These are phyloP conservation scores for Parathielavia appendiculata DNA, from an alignment of 495 filamentous ascomycete genomes.

Conservation along the genomic window DNA sequence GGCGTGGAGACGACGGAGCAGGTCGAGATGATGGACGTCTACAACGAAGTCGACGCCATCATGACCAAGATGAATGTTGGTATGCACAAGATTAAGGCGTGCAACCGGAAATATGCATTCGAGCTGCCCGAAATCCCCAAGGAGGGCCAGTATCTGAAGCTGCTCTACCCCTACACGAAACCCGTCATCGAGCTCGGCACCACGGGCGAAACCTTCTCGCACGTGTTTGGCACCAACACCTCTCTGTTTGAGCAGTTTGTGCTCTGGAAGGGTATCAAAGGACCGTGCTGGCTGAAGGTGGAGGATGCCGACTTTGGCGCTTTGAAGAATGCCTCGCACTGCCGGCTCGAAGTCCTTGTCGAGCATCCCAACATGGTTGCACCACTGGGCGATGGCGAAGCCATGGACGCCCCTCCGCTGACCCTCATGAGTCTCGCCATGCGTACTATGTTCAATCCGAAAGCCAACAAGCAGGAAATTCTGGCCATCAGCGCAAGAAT, in stretches of 20 bases:
- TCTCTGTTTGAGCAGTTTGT: conserved; percentile 96
- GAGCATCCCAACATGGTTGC: conserved; percentile 68
- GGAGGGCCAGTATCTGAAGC: conserved; percentile 85
- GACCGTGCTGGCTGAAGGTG: conserved; percentile 93
- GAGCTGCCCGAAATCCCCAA: conserved; percentile 82
- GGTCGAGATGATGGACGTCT: conserved; percentile 84
- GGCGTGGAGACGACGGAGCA: conserved; percentile 71
- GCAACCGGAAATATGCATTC: conserved; percentile 89
- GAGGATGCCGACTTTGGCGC: conserved; percentile 74
- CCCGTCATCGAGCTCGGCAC: conserved; percentile 57
- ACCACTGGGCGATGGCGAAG: conserved; percentile 67
- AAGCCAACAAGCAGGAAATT: conserved; percentile 96
- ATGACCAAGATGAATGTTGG: conserved; percentile 78
- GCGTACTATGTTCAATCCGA: conserved; percentile 80
- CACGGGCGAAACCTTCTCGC: conserved; percentile 85
- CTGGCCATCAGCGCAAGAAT: conserved; percentile 82
- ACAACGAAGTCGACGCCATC: conserved; percentile 75
- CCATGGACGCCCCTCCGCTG: conserved; percentile 72
- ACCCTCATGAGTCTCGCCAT: conserved; percentile 92
- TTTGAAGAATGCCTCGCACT: conserved; percentile 91
- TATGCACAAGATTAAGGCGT: conserved; percentile 90
- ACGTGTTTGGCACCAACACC: conserved; percentile 91
- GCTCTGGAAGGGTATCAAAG: conserved; percentile 96
- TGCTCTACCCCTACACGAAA: conserved; percentile 82
- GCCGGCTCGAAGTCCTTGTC: conserved; percentile 86